Base-by-base conservation (phyloP, 2,329 filamentous ascomycete species). In the Furcasterigmium sp. region DNA sequence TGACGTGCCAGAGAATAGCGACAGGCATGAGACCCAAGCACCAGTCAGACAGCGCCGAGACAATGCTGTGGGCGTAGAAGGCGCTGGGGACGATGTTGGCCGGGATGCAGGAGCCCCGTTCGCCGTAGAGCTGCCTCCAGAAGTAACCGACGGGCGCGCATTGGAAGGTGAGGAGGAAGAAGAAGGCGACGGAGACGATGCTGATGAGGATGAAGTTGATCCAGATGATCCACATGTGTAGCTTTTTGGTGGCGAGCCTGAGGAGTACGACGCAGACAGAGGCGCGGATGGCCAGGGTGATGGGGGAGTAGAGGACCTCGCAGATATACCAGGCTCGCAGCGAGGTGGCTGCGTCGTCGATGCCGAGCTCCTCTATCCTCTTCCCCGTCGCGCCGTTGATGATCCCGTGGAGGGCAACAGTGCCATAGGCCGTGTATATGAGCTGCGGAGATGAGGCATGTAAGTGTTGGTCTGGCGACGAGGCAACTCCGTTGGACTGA, bases 21-120 rank as follows among this genome's bases (percentile, higher is more conserved):
- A 76, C 62, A 1, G 76, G 75, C 5, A 79, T 53, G 4, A 74
- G 52, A 2, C 69, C 73, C 11, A 77, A 62, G 2, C 64, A 63
- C 58, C 72, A 70, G 47, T 80, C 74, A 35, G 62, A 67, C 5
- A 68, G 45, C 7, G 68, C 69, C 20, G 62, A 66, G 23, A 75
- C 54, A 17, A 61, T 63, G 32, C 70, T 70, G 55, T 76, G 72
- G 0, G 68, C 56, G 25, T 72, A 68, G 1, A 69, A 71, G 2
- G 69, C 54, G 30, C 56, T 55, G 17, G 67, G 66, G 15, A 73
- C 64, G 9, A 69, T 55, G 14, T 61, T 53, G 11, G 58, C 49
- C 37, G 65, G 47, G 15, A 72, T 51, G 49, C 74, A 76, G 2
- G 46, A 59, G 1, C 72, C 71, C 0, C 47, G 42, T 3, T 54